A percentile compares a stretch with the other conserved stretches of the same genome.
These are phyloP conservation scores for Podaxis sp. DNA, from an alignment of 768 basidiomycete species.

Conservation along the genomic window DNA sequence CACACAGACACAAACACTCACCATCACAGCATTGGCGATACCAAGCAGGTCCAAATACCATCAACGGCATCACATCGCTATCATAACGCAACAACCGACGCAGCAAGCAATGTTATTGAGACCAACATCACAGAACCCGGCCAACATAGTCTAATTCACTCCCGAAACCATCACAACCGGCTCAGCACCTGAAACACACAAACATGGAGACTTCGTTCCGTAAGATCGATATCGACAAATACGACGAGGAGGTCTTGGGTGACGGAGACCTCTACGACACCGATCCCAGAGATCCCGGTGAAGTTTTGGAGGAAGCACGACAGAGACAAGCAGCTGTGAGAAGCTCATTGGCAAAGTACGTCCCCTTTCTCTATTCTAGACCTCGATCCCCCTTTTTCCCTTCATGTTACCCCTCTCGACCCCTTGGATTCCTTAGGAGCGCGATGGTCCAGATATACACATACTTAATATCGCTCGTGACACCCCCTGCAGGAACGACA, in stretches of 20 bases:
- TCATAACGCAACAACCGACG: background rate
- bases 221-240: slow-evolving; percentile 92
- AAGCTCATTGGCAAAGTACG: slow-evolving; percentile 70
- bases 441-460: background rate
- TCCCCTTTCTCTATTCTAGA: slow-evolving; percentile 13
- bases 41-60: slow-evolving; percentile 3
- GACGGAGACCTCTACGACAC: slow-evolving; percentile 85
- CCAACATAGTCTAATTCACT: background rate
- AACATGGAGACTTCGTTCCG: slow-evolving; percentile 63
- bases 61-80: slow-evolving; percentile 1
- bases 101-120: background rate
- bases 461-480: background rate
- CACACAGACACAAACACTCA: background rate
- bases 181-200: background rate
- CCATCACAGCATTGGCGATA: background rate
- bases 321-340: slow-evolving; percentile 72
- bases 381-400: background rate
- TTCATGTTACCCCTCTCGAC: background rate
- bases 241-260: slow-evolving; percentile 87
- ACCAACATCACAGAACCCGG: background rate
- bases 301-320: slow-evolving; percentile 75
- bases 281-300: slow-evolving; percentile 76
- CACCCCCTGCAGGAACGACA: slow-evolving; percentile 60
- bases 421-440: background rate
- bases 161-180: background rate